Evolutionary conservation across 2,329 filamentous ascomycete species (phyloP).

Genomic region (Colletotrichum lupini): DNA sequence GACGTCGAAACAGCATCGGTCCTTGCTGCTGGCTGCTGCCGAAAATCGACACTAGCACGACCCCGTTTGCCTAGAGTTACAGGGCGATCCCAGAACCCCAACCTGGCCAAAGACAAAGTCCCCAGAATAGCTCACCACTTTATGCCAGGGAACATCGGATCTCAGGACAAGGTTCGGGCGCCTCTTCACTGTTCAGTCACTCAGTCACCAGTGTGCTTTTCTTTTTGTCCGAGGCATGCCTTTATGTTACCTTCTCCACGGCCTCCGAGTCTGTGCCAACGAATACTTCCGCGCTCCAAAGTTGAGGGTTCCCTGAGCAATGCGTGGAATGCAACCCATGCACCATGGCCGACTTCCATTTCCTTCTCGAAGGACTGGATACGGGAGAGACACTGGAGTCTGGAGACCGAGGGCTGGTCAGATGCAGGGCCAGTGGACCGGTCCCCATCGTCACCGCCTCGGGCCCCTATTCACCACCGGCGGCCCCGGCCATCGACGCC

Average conservation of each 20-base stretch:
- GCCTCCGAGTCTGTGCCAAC: constrained; percentile 6
- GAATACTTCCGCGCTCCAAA: constrained; percentile 1
- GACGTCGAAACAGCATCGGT: constrained; percentile 16
- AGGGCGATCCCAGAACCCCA: constrained; percentile 18
- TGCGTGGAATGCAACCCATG: constrained; percentile 14
- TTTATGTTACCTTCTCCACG: not conserved
- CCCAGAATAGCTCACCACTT: constrained; percentile 18
- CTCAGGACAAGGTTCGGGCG: not conserved
- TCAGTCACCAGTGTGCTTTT: not conserved
- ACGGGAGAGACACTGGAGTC: not conserved
- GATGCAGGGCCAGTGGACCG: constrained; percentile 4
- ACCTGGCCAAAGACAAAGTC: constrained; percentile 2
- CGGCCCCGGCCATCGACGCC: constrained; percentile 23
- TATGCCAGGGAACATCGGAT: constrained; percentile 13
- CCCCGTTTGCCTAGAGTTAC: constrained; percentile 13
- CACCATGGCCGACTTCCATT: constrained; percentile 5
- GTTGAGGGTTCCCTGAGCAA: not conserved
- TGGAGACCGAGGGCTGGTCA: not conserved
- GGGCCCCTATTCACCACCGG: constrained; percentile 30
- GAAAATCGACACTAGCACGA: constrained; percentile 21
- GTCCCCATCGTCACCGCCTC: constrained; percentile 26
- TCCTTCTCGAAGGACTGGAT: constrained; percentile 29
- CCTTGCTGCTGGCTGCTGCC: constrained; percentile 21
- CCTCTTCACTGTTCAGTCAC: not conserved
- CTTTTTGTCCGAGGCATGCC: not conserved